Base-by-base conservation (phyloP, 768 basidiomycete genomes). In the Lepiota brunneoincarnata region DNA sequence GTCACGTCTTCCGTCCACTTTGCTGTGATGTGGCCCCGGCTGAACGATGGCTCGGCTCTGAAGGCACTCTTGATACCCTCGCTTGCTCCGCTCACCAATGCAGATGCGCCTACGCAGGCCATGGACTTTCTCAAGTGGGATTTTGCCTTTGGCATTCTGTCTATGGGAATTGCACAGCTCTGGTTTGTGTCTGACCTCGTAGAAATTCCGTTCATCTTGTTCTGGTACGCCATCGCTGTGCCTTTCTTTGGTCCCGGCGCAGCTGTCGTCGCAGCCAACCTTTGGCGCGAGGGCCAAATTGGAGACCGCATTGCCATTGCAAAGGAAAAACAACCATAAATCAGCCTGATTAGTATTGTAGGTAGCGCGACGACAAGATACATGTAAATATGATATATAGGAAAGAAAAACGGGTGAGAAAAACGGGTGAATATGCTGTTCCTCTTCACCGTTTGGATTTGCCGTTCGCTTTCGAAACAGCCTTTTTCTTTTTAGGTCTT, bases 61-160 rank as follows among this genome's bases (percentile, higher is more conserved):
- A 61, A 64, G 43, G 54, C 58, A 12, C 54, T 75, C 1, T 67
- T 77, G 37, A 43, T 78, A 6, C 76, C 77, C 3, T 73, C 75
- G n/a, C 14, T 69, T 6, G 28, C 58, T 1, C 58, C 68, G 10
- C 64, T 71, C 14, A 63, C 57, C 14, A 66, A 58, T 15, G 51
- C 59, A 48, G 64, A 56, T 48, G 64, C 58, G 40, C 65, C 59
- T 17, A 53, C 58, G 38, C 73, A 67, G 57, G 65, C 64, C 40
- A 62, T 70, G 46, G 69, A 78, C 49, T 69, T 83, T 39, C 66
- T 83, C 37, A 76, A 82, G 59, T 84, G 80, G 80, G 82, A 84
- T 56, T 40, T 69, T 14, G 55, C 67, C 20, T 69, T 83, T 20
- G 72, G 69, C 1, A 64, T 72, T 34, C 56, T 60, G 14, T 72